Evolutionary conservation across 2,329 filamentous ascomycete species (phyloP), one percentile per base, ranked within the genome.

Genomic region (Fusarium sambucinum): DNA sequence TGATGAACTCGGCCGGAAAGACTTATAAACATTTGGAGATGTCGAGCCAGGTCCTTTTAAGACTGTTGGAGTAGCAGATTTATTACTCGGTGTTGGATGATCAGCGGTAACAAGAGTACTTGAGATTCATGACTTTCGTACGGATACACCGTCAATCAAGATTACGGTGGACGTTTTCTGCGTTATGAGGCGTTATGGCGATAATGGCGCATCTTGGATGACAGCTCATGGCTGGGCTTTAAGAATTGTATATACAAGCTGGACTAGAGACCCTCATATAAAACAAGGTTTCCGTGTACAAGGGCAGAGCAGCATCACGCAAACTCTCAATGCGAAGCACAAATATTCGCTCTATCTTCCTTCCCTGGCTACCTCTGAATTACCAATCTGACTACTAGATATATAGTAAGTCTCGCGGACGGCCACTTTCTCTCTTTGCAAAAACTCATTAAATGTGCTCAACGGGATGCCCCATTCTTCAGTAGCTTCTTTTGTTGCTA

Each of bases 361-460:
- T 25, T 11, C 14, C 14, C 8, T 21, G n/a, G 13, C 14, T 8
- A n/a, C 23, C 12, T 27, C 19, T 27, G 2, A 27, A 25, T 8
- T 12, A 25, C 14, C 12, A 14, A 17, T 27, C 56, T 33, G 68
- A 8, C 38, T 13, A 8, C 38, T 13, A 8, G 47, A 35, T 35
- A 51, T 55, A 41, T 44, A 38, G 32, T 74, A 81, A 1, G 78
- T 80, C 42, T 73, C 64, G 38, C 59, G 57, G 6, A 81, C 63
- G 6, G 47, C 55, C 1, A 67, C 72, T 63, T 77, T 78, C 73
- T 86, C 80, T 46, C 78, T 74, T 56, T 77, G 71, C 41, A 85
- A 54, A 51, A 82, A 86, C 21, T 75, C 68, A n/a, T 77, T 71
- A 59, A 86, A 82, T 0, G 75, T 81, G n/a, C 77, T 79, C 54